phyloP scores from a whole-genome alignment of 106 monocot species.

The Acorus calamus region DNA sequence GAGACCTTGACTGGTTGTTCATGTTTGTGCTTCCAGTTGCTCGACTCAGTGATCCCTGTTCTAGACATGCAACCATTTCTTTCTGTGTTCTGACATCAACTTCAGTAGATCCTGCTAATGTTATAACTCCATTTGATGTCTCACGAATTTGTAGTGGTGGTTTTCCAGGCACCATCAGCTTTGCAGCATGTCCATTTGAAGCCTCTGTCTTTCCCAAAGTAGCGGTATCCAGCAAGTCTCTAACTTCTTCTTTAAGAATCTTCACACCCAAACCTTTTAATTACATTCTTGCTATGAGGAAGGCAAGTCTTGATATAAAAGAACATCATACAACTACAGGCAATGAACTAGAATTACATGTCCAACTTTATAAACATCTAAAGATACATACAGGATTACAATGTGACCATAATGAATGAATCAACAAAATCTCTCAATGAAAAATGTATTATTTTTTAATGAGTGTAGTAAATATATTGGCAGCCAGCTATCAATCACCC shows the following conservation, averaged over 20 bases:
- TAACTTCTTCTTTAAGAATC: conserved; percentile 99
- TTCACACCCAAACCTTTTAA: conserved; percentile 18
- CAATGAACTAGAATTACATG: too few relatives aligned
- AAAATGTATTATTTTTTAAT: too few relatives aligned
- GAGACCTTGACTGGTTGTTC: conserved; percentile 96
- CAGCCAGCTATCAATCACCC: too few relatives aligned
- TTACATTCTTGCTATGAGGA: background rate
- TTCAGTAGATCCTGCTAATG: conserved; percentile 89
- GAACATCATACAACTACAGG: too few relatives aligned
- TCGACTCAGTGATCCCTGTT: conserved; percentile 77
- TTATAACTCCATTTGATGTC: conserved; percentile 93
- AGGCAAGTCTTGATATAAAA: too few relatives aligned
- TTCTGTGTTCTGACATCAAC: conserved; percentile 68
- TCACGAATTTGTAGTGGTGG: conserved; percentile 92
- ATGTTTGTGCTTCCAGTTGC: conserved; percentile 99
- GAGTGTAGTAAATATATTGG: too few relatives aligned
- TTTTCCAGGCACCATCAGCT: conserved; percentile 60
- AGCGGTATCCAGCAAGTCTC: conserved; percentile 73
- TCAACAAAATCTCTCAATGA: too few relatives aligned
- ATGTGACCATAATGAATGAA: too few relatives aligned
- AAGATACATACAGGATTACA: too few relatives aligned
- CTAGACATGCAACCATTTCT: conserved; percentile 85
- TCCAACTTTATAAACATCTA: too few relatives aligned
- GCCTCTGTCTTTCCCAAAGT: conserved; percentile 45
- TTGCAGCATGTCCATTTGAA: conserved; percentile 52